Percentiles rank a stretch among this genome's conserved stretches.
These are phyloP conservation scores for Pterulicium gracile DNA, from an alignment of 1,284 basidiomycete species.

Conservation along the genomic window DNA sequence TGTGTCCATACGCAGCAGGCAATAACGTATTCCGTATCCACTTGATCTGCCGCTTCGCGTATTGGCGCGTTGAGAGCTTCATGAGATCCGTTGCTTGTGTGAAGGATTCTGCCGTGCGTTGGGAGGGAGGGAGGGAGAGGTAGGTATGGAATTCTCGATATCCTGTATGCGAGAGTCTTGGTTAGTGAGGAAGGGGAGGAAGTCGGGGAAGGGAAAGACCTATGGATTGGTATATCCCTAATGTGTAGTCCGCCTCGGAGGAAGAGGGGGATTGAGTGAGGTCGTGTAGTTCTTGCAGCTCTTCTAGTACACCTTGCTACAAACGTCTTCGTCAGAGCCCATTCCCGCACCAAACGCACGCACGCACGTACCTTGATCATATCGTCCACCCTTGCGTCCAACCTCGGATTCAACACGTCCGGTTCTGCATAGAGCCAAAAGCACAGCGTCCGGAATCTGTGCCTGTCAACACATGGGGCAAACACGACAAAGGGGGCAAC, in stretches of 20 bases:
- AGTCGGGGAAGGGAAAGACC: conserved; percentile 35
- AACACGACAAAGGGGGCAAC: not conserved
- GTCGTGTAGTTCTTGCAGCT: conserved; percentile 50
- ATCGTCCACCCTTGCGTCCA: conserved; percentile 76
- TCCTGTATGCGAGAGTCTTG: conserved; percentile 35
- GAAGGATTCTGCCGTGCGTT: conserved; percentile 35
- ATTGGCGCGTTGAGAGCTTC: conserved; percentile 84
- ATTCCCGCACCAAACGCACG: too few species aligned
- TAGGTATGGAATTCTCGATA: conserved; percentile 84
- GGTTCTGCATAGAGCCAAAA: conserved; percentile 89
- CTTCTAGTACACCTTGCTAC: conserved; percentile 76
- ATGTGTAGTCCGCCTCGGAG: conserved; percentile 43
- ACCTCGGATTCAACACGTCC: conserved; percentile 48
- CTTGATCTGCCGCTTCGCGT: conserved; percentile 84
- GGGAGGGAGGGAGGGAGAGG: conserved; percentile 25
- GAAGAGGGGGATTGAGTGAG: conserved; percentile 18
- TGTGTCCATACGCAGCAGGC: conserved; percentile 55
- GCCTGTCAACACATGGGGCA: conserved; percentile 1
- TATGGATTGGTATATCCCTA: conserved; percentile 92
- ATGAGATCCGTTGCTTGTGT: conserved; percentile 61
- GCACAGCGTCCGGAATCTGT: conserved; percentile 73
- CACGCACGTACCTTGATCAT: conserved; percentile 80
- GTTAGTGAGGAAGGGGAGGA: conserved; percentile 2
- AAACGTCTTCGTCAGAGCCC: conserved; percentile 9
- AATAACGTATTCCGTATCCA: conserved; percentile 92